Evolutionary conservation across 2,329 filamentous ascomycete species (phyloP), one percentile per base, ranked within the genome.

Genomic region (Pseudocercospora musae): DNA sequence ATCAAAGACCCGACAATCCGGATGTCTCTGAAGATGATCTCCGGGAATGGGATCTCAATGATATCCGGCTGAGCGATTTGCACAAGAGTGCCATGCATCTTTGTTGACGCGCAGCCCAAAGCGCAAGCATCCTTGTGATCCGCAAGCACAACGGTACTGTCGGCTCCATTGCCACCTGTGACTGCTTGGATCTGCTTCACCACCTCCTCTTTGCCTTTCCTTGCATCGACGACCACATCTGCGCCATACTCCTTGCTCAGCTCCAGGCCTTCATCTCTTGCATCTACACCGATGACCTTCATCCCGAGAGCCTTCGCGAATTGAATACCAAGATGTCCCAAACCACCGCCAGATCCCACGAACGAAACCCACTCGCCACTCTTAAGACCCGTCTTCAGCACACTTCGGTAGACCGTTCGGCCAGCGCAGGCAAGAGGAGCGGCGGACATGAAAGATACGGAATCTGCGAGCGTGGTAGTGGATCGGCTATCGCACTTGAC

Each of bases 391-490:
- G 79, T 74, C 67, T 79, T 76, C 55, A 77, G 59, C 7, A 84
- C 75, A 1, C 76, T 78, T n/a, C 81, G 72, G 72, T 79, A 85
- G 15, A 81, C 76, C 1, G 83, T 85, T 58, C 79, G 71, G 0
- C 84, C 83, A 0, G 84, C 84, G 69, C 84, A 87, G 11, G 84
- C 83, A 21, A 87, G 73, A 4, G 85, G 85, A 50, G 83, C 84
- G 13, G 84, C 85, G 15, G 77, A 78, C 57, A 79, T 68, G 54
- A 86, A 80, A 2, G 75, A 76, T 11, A 87, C 74, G 6, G 73
- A 73, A 31, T 82, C 77, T 1, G 84, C 83, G 57, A 86, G 70
- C 4, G 70, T 72, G 2, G 78, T 82, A 4, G 78, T 77, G 52
- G 73, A 78, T 31, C 81, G 72, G 2, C 76, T 74, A 70, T 87